Evolutionary conservation across 768 basidiomycete species (phyloP), one percentile per base, ranked within the genome.

Genomic region (Termitomyces eurrhizus): DNA sequence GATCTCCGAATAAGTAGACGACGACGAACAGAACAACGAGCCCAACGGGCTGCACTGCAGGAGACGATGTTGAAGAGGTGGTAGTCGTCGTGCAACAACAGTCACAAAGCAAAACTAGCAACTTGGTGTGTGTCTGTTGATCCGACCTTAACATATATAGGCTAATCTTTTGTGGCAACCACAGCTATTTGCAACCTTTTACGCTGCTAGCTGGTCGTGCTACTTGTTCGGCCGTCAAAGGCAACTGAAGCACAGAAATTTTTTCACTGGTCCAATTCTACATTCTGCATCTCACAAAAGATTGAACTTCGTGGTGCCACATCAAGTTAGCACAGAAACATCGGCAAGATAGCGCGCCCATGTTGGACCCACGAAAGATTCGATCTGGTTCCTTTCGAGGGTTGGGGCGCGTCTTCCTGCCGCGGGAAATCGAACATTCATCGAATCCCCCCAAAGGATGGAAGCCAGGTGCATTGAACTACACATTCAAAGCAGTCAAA

Each of bases 71-170:
- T 14, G 56, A 60, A 16, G 39, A 41, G 24, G 16, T 58, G 36
- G 57, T 61, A 53, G 56, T 58, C 45, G 46, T 46, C 45, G 46
- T 46, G 42, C 37, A 56, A 37, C 56, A 57, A 48, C 60, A 58
- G 59, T 60, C 44, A 36, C 49, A 64, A 42, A 65, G 56, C 55
- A 59, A 63, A 63, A 58, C 55, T 49, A 52, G 57, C 49, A 41
- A 56, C 12, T 63, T 52, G 41, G 56, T 63, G 59, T 67, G 62
- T 58, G 35, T 57, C 58, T 65, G 64, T 63, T 67, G 64, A 67
- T 67, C 58, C 57, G 53, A 64, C 39, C 64, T 62, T 44, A n/a
- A 44, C 42, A 18, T 65, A 60, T 65, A 62, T 62, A 58, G 58
- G 37, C 36, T 37, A 39, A 13, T 39, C 39, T 39, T 39, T 39